These are phyloP conservation scores for Phytophthora sojae DNA, from an alignment of 352 stramenopile genomes.

Conservation along the genomic window DNA sequence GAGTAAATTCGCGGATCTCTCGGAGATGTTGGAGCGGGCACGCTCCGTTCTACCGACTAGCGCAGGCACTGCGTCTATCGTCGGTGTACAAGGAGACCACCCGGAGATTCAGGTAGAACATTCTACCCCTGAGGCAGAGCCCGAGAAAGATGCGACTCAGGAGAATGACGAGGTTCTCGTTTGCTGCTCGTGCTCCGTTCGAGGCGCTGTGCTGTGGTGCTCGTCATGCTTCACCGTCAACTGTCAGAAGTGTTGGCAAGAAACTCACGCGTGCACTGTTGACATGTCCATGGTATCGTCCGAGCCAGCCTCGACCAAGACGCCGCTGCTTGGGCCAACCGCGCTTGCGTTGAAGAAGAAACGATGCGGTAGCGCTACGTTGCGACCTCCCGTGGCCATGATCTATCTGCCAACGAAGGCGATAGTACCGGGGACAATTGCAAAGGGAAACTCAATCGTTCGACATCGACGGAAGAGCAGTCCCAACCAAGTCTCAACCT, in stretches of 20 bases:
- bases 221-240: constrained; percentile 68
- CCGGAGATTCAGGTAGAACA: background rate
- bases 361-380: constrained; percentile 3
- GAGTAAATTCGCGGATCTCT: constrained; percentile 8
- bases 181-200: constrained; percentile 46
- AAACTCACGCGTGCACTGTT: constrained; percentile 52
- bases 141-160: constrained; percentile 5
- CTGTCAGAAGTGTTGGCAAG: constrained; percentile 61
- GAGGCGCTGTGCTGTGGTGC: constrained; percentile 63
- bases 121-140: constrained; percentile 5
- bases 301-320: constrained; percentile 1
- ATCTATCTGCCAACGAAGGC: constrained; percentile 69
- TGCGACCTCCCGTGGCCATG: constrained; percentile 48
- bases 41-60: constrained; percentile 10
- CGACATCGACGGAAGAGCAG: constrained; percentile 12
- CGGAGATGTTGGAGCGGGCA: constrained; percentile 17
- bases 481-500: constrained; percentile 14
- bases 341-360: constrained; percentile 38
- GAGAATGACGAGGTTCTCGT: constrained; percentile 46
- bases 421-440: constrained; percentile 35
- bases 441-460: constrained; percentile 24
- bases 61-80: background rate
- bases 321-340: constrained; percentile 35
- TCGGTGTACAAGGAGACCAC: background rate
- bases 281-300: constrained; percentile 38